phyloP scores from a whole-genome alignment of 768 basidiomycete genomes.

The Stropharia rugosoannulata region DNA sequence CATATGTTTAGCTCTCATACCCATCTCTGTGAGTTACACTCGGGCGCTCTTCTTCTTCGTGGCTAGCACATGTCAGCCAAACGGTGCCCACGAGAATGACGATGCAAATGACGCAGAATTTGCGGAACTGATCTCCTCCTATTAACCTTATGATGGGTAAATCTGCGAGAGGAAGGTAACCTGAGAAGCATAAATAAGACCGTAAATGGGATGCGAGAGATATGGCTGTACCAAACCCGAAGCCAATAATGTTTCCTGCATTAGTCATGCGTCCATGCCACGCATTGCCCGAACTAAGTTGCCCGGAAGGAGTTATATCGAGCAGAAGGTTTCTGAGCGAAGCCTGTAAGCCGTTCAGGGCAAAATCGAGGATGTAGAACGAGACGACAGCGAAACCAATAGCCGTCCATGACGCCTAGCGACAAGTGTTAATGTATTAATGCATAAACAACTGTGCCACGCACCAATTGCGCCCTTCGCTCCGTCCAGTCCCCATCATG shows the following conservation, averaged over 20 bases:
- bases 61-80: slow-evolving; percentile 83
- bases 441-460: slow-evolving; percentile 17
- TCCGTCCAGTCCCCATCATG: slow-evolving; percentile 91
- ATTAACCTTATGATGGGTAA: slow-evolving; percentile 77
- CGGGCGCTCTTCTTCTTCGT: slow-evolving; percentile 74
- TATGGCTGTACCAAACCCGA: slow-evolving; percentile 70
- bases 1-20: slow-evolving; percentile 22
- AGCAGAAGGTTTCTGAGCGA: slow-evolving; percentile 92
- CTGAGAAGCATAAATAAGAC: slow-evolving; percentile 30
- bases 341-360: slow-evolving; percentile 93
- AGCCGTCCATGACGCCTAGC: slow-evolving; percentile 64
- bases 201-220: background rate
- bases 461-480: slow-evolving; percentile 57
- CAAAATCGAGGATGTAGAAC: slow-evolving; percentile 95
- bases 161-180: slow-evolving; percentile 84
- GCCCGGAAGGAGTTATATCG: slow-evolving; percentile 85
- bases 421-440: background rate
- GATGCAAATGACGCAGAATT: slow-evolving; percentile 89
- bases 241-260: slow-evolving; percentile 95
- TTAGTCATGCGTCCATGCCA: slow-evolving; percentile 98
- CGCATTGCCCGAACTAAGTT: slow-evolving; percentile 92
- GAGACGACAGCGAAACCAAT: slow-evolving; percentile 86
- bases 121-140: slow-evolving; percentile 93
- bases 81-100: slow-evolving; percentile 78
- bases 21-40: slow-evolving; percentile 37